Percentiles rank a stretch among this genome's conserved stretches.
phyloP scores from a whole-genome alignment of 768 basidiomycete genomes.

The Cystobasidiopsis lactophilus region DNA sequence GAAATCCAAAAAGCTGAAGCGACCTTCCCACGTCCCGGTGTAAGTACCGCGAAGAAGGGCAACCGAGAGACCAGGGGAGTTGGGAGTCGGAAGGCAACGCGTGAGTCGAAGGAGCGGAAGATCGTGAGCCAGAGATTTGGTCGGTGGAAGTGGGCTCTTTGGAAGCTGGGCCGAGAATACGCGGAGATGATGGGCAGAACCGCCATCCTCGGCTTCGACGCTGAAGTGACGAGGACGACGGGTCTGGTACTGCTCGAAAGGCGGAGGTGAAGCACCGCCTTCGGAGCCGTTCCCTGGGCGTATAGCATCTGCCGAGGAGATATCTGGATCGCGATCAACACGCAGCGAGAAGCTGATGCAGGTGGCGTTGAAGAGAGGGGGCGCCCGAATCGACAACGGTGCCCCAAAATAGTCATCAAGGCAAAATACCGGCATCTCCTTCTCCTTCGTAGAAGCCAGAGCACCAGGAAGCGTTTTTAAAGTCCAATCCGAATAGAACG shows the following conservation, averaged over 20 bases:
- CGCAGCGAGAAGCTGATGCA: slow-evolving; percentile 25
- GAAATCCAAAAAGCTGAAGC: slow-evolving; percentile 46
- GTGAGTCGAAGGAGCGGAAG: slow-evolving; percentile 22
- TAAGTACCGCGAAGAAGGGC: slow-evolving; percentile 11
- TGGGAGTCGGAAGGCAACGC: slow-evolving; percentile 23
- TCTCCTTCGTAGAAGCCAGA: slow-evolving; percentile 25
- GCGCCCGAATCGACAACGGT: slow-evolving; percentile 23
- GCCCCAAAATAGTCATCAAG: slow-evolving; percentile 22
- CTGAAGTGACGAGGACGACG: background rate
- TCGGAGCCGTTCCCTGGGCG: background rate
- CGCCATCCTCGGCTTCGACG: background rate
- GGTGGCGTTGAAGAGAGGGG: slow-evolving; percentile 26
- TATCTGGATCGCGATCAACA: slow-evolving; percentile 14
- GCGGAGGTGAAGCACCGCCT: background rate
- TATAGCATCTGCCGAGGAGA: background rate
- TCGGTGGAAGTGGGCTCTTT: slow-evolving; percentile 10
- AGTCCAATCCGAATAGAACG: background rate
- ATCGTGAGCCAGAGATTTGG: slow-evolving; percentile 22
- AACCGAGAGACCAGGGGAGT: slow-evolving; percentile 19
- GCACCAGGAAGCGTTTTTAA: slow-evolving; percentile 22
- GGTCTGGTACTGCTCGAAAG: background rate
- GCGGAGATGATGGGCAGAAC: background rate
- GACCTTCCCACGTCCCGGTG: slow-evolving; percentile 20
- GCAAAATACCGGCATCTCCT: slow-evolving; percentile 3
- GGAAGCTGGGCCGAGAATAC: slow-evolving; percentile 6